Evolutionary conservation across 768 basidiomycete genomes (phyloP).

Genomic region (Pulveroboletus sp.): DNA sequence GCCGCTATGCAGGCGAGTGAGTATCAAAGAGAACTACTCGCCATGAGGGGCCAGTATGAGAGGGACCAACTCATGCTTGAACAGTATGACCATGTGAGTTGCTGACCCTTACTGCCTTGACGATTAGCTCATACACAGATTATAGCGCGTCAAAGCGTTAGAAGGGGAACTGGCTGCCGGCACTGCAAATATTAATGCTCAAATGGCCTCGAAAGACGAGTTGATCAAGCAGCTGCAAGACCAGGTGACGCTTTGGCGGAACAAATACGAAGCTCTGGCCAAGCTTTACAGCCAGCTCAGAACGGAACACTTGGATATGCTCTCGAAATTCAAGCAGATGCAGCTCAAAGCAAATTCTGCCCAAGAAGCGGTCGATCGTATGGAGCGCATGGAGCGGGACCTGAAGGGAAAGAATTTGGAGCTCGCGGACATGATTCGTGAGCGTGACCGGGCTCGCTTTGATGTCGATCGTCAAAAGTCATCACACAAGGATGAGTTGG

Average conservation of each 20-base stretch:
- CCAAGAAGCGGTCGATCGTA: conserved; percentile 94
- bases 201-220: conserved; percentile 90
- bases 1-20: conserved; percentile 73
- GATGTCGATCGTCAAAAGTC: conserved; percentile 93
- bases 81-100: conserved; percentile 84
- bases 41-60: conserved; percentile 95
- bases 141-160: conserved; percentile 89
- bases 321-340: conserved; percentile 94
- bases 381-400: conserved; percentile 99
- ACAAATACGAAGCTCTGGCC: conserved; percentile 97
- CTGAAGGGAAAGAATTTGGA: conserved; percentile 98
- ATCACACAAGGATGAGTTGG: conserved; percentile 91
- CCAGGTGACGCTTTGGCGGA: conserved; percentile 94
- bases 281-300: conserved; percentile 98
- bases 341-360: conserved; percentile 98
- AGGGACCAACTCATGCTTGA: conserved; percentile 96
- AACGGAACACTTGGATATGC: conserved; percentile 95
- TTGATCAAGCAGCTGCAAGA: conserved; percentile 94
- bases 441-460: conserved; percentile 92
- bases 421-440: conserved; percentile 97
- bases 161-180: conserved; percentile 83
- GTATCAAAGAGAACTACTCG: conserved; percentile 85
- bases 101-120: conserved; percentile 1
- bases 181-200: conserved; percentile 72
- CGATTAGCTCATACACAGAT: conserved; percentile 7